A percentile compares a stretch with the other conserved stretches of the same genome.
These are phyloP conservation scores for Guillardia theta DNA, from an alignment of 78 protist species.

Conservation along the genomic window DNA sequence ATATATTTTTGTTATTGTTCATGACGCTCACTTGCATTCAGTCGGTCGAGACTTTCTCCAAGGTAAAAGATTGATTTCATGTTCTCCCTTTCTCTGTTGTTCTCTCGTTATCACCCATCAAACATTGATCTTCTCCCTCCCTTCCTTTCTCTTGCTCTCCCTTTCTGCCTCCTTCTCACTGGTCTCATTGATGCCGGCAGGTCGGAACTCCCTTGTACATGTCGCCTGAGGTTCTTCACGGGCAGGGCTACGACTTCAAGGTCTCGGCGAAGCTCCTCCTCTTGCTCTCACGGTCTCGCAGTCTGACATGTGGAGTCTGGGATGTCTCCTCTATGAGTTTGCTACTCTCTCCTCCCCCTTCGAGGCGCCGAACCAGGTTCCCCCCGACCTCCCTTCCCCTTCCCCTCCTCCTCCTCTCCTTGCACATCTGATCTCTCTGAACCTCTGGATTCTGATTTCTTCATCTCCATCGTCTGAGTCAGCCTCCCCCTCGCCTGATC, in stretches of 20 bases:
- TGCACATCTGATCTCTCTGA: too few species aligned
- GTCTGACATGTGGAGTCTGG: background rate
- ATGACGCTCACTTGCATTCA: too few species aligned
- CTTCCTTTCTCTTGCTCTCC: background rate
- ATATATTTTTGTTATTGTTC: too few species aligned
- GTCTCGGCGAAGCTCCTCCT: background rate
- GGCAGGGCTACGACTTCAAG: constrained; percentile 28
- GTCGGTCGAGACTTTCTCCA: too few species aligned
- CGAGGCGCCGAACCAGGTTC: constrained; percentile 1
- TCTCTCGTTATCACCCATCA: background rate
- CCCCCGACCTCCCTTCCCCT: background rate
- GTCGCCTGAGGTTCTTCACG: constrained; percentile 32
- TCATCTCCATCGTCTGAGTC: too few species aligned
- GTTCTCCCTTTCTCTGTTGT: background rate
- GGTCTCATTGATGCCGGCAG: too few species aligned
- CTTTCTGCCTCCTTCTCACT: background rate
- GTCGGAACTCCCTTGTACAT: constrained; percentile 25
- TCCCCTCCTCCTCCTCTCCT: too few species aligned
- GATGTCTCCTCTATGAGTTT: constrained; percentile 16
- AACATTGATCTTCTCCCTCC: background rate
- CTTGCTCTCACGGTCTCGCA: background rate
- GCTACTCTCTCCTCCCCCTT: background rate
- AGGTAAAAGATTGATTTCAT: too few species aligned
- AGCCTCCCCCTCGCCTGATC: too few species aligned
- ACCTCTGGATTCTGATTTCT: too few species aligned